These are phyloP conservation scores for Chenopodium berlandieri DNA, from an alignment of 148 eudicot genomes.

Conservation along the genomic window DNA sequence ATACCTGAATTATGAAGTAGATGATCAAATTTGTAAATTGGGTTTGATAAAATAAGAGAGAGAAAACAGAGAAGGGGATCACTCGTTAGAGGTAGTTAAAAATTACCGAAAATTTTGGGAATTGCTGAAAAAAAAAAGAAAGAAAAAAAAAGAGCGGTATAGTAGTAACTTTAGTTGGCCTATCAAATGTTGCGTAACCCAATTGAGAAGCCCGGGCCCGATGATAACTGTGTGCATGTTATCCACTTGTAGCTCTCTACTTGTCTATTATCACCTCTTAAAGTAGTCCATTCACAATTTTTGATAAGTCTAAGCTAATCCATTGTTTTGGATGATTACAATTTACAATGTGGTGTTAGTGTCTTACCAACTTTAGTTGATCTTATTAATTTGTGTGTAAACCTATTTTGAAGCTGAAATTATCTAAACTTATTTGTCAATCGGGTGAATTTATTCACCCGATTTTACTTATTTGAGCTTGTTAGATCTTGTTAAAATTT, in stretches of 20 bases:
- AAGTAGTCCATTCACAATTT: not conserved
- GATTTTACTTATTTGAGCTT: no score
- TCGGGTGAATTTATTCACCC: no score
- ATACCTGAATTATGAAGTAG: constrained; percentile 11
- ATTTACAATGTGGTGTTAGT: no score
- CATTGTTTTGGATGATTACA: no score
- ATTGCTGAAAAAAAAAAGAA: not conserved
- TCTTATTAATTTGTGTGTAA: no score
- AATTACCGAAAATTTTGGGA: not conserved
- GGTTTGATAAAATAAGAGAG: constrained; percentile 1
- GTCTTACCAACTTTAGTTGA: no score
- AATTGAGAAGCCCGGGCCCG: constrained; percentile 7
- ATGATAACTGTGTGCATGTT: not conserved
- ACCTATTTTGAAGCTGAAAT: no score
- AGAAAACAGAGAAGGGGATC: constrained; percentile 4
- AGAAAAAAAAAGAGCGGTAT: not conserved
- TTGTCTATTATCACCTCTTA: no score
- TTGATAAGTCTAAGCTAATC: no score
- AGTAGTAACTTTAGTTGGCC: not conserved
- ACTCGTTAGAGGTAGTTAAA: constrained; percentile 1
- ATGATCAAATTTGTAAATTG: not conserved
- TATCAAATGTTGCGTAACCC: constrained; percentile 3
- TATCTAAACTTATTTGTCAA: no score
- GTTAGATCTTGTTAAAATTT: no score
- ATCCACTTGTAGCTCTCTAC: not conserved